phyloP scores from a whole-genome alignment of 2,329 filamentous ascomycete species.

The Corynespora cassiicola region DNA sequence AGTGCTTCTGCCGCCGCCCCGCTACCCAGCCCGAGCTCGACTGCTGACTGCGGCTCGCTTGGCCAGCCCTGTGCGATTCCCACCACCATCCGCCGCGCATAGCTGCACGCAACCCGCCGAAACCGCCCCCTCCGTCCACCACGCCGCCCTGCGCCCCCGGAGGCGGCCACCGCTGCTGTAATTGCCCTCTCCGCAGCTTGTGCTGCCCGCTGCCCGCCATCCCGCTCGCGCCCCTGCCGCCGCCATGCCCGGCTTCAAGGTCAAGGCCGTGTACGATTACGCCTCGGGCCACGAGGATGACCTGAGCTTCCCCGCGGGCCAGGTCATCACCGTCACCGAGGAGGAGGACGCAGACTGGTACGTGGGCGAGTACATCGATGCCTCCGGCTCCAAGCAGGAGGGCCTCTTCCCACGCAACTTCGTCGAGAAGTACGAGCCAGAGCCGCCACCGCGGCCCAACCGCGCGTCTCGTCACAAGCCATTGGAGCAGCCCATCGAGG shows the following conservation, averaged over 20 bases:
- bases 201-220: conserved; percentile 3
- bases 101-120: conserved; percentile 15
- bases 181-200: conserved; percentile 6
- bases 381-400: conserved; percentile 74
- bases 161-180: conserved; percentile 20
- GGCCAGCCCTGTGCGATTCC: conserved; percentile 19
- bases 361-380: conserved; percentile 83
- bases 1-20: conserved; percentile 4
- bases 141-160: conserved; percentile 12
- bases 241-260: conserved; percentile 70
- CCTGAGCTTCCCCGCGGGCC: conserved; percentile 81
- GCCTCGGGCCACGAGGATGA: conserved; percentile 92
- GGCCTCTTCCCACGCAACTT: conserved; percentile 97
- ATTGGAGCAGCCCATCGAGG: conserved; percentile 37
- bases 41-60: conserved; percentile 14
- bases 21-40: conserved; percentile 4
- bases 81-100: conserved; percentile 13
- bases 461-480: conserved; percentile 64
- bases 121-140: conserved; percentile 14
- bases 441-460: conserved; percentile 83
- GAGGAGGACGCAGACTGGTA: conserved; percentile 96
- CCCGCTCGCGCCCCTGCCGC: conserved; percentile 8
- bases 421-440: conserved; percentile 93
- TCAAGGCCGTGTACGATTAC: conserved; percentile 97
- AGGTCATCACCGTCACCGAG: conserved; percentile 92